Evolutionary conservation across 148 eudicot species (phyloP).

Genomic region (Cornus controversa): DNA sequence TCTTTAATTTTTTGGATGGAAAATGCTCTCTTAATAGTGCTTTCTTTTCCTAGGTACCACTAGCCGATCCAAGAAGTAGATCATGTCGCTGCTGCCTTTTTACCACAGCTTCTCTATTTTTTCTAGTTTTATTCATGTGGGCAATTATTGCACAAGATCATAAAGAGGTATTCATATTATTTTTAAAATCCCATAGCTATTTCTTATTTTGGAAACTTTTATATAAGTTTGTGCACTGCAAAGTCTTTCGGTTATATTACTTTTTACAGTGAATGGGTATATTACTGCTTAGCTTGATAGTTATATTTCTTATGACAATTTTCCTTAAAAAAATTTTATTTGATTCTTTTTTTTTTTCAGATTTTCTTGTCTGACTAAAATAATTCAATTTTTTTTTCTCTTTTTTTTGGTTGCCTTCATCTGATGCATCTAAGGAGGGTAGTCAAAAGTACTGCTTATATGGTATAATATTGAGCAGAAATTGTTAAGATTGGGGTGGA

Average conservation of each 20-base stretch:
- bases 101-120: slow-evolving; percentile 35
- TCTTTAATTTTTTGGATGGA: slow-evolving; percentile 1
- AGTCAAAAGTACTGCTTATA: not conserved
- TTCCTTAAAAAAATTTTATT: not conserved
- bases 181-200: not conserved
- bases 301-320: not conserved
- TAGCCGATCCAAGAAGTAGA: slow-evolving; percentile 37
- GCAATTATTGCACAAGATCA: slow-evolving; percentile 30
- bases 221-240: not conserved
- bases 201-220: not conserved
- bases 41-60: slow-evolving; percentile 31
- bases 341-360: not conserved
- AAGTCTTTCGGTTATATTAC: not conserved
- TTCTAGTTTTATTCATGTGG: slow-evolving; percentile 37
- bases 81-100: slow-evolving; percentile 36
- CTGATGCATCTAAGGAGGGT: not conserved
- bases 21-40: not conserved
- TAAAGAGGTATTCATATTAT: slow-evolving; percentile 32
- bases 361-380: not conserved
- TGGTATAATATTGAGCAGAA: slow-evolving; percentile 32
- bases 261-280: not conserved
- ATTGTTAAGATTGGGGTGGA: slow-evolving; percentile 20
- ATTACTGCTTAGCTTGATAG: not conserved
- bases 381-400: not conserved
- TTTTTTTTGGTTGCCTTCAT: not conserved